A percentile compares a stretch with the other conserved stretches of the same genome.
Conservation (phyloP, 805 yeast genomes). For the Starmerella stellata region DNA sequence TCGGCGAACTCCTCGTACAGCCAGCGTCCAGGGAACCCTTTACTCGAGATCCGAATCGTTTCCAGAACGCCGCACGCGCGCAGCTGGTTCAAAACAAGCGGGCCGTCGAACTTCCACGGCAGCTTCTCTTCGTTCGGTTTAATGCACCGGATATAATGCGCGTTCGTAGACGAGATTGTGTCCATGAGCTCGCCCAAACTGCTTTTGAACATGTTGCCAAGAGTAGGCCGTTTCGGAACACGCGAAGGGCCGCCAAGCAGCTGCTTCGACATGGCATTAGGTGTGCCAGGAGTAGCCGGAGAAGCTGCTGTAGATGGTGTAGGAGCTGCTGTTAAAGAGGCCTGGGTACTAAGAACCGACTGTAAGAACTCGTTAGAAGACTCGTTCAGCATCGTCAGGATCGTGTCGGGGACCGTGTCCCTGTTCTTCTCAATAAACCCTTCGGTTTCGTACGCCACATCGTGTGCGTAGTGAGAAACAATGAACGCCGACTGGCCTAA, state of each 20-base stretch:
- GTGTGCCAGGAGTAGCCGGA: conserved; percentile 15
- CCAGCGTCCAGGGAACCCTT: conserved; percentile 96
- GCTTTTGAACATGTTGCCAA: conserved; percentile 84
- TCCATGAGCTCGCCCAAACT: conserved; percentile 84
- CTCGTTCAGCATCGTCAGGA: conserved; percentile 60
- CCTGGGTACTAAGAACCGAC: conserved; percentile 36
- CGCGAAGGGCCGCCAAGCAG: conserved; percentile 23
- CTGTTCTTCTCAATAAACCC: conserved; percentile 94
- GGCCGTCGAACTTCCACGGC: conserved; percentile 90
- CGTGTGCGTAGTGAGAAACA: conserved; percentile 85
- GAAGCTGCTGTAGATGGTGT: conserved; percentile 30
- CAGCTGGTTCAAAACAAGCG: conserved; percentile 85
- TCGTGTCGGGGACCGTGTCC: conserved; percentile 94
- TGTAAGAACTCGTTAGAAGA: conserved; percentile 49
- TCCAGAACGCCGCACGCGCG: conserved; percentile 98
- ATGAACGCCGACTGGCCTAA: conserved; percentile 83
- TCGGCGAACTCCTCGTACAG: conserved; percentile 82
- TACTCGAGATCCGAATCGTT: conserved; percentile 89
- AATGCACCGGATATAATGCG: conserved; percentile 90
- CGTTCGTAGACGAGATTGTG: conserved; percentile 86
- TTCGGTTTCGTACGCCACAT: conserved; percentile 76
- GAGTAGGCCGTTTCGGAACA: conserved; percentile 54
- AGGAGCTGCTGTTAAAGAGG: conserved; percentile 29
- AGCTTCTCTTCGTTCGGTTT: conserved; percentile 87
- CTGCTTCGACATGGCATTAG: conserved; percentile 18